Base-by-base conservation (phyloP, 2,329 filamentous ascomycete species). In the Rutstroemia sp. region DNA sequence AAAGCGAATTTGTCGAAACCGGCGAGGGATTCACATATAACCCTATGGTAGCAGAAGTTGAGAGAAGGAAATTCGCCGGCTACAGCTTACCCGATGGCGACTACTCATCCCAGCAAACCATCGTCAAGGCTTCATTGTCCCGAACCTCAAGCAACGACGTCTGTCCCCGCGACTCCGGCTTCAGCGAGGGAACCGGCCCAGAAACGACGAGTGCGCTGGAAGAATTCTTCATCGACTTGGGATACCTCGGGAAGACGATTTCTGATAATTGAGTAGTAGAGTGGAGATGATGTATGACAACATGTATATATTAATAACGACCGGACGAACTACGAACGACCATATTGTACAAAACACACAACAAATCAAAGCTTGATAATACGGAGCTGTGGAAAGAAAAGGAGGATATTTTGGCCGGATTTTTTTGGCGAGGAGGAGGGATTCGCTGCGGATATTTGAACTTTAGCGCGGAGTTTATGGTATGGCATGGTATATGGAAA, bases 171-270 rank as follows among this genome's bases (percentile, higher is more conserved):
- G 21, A 53, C 51, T 50, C 48, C 27, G 37, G 23, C 7, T 48
- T 42, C 9, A 39, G 21, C 12, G 30, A 42, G n/a, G 30, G 46
- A 2, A 48, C 30, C 23, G 23, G 48, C 16, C 19, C 53, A 6
- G 44, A 23, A 25, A 48, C 21, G 2, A 48, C 60, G 19, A 69
- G 63, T 30, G 71, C 69, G n/a, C 74, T 78, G 70, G 71, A 73
- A 60, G 72, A 76, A 61, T 66, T 78, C 57, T 70, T 79, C 60
- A 72, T 75, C 58, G 77, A 79, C 59, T 65, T 79, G 65, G 74
- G 75, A 53, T 79, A 79, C 63, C 64, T 79, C 42, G 74, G 74
- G 37, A 70, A 71, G 48, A 70, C 75, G 58, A 78, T 78, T 42
- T 42, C 39, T 2, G 52, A 58, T 19, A 61, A 57, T 37, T 61